Percentiles rank a stretch among this genome's conserved stretches.
phyloP scores from a whole-genome alignment of 768 basidiomycete species.

The Gloeophyllum trabeum region DNA sequence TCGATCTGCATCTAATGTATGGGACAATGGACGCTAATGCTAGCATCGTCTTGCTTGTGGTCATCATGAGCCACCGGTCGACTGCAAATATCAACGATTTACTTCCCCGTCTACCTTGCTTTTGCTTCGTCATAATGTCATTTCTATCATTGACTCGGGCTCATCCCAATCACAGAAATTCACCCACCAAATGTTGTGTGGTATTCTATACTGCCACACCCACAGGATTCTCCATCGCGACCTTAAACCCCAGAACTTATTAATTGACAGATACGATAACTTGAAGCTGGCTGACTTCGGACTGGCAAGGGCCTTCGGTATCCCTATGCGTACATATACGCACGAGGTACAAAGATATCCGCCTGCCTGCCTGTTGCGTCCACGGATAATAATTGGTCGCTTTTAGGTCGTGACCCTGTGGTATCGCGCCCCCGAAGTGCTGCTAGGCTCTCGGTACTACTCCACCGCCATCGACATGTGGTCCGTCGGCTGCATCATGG shows the following conservation, averaged over 20 bases:
- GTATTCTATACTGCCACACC: conserved; percentile 89
- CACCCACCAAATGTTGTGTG: conserved; percentile 85
- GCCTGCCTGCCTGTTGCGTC: neutral
- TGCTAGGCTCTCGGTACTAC: conserved; percentile 93
- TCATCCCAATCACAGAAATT: conserved; percentile 62
- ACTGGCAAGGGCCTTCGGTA: conserved; percentile 92
- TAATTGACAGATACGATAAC: conserved; percentile 84
- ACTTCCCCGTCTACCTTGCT: conserved; percentile 6
- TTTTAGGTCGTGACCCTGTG: conserved; percentile 93
- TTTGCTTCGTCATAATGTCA: conserved; percentile 2
- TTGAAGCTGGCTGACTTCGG: conserved; percentile 97
- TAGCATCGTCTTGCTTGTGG: no score
- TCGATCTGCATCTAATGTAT: neutral
- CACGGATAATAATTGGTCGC: neutral
- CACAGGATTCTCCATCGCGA: conserved; percentile 96
- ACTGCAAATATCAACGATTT: neutral
- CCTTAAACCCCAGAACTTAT: conserved; percentile 90
- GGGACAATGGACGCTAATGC: no score
- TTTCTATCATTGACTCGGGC: neutral
- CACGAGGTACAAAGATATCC: conserved; percentile 61
- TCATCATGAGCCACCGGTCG: no score
- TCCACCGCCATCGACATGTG: conserved; percentile 99
- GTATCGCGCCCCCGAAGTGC: conserved; percentile 97
- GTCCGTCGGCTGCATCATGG: conserved; percentile 99
- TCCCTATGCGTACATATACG: conserved; percentile 97